Percentiles rank a stretch among this genome's conserved stretches.
Conservation (phyloP, 768 basidiomycete species). For the Glaciozyma antarctica region DNA sequence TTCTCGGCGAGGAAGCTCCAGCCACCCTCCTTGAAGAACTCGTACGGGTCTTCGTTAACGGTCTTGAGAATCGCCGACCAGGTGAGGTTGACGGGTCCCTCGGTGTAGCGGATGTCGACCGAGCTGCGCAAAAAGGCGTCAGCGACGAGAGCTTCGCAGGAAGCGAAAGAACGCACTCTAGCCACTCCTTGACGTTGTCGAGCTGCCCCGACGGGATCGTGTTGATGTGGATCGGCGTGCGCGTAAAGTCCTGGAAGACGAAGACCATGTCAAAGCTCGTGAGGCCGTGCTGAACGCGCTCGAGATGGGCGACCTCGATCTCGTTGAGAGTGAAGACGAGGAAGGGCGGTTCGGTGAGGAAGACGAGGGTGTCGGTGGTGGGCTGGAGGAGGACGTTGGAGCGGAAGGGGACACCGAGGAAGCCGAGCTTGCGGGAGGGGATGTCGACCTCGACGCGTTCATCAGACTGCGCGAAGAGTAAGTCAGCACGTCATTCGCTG, state of each 20-base stretch:
- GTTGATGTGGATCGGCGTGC: slow-evolving; percentile 86
- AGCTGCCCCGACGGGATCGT: slow-evolving; percentile 81
- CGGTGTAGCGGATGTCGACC: slow-evolving; percentile 89
- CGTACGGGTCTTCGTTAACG: slow-evolving; percentile 87
- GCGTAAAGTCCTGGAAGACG: slow-evolving; percentile 92
- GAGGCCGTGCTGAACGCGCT: slow-evolving; percentile 89
- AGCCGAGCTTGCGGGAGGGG: slow-evolving; percentile 93
- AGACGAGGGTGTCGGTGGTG: slow-evolving; percentile 91
- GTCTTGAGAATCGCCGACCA: slow-evolving; percentile 99
- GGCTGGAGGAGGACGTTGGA: slow-evolving; percentile 91
- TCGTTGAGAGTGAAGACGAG: slow-evolving; percentile 87
- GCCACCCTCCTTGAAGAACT: slow-evolving; percentile 93
- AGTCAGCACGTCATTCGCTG: slow-evolving; percentile 1
- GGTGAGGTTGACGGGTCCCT: slow-evolving; percentile 92
- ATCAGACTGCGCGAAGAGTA: slow-evolving; percentile 50
- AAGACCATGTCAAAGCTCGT: slow-evolving; percentile 98
- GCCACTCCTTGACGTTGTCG: slow-evolving; percentile 98
- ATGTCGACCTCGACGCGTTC: slow-evolving; percentile 87
- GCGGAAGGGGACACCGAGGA: slow-evolving; percentile 91
- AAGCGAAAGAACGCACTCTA: slow-evolving; percentile 59
- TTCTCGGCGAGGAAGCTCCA: slow-evolving; percentile 73
- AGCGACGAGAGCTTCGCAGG: neutral
- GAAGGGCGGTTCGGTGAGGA: slow-evolving; percentile 91
- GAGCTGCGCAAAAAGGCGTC: slow-evolving; percentile 49
- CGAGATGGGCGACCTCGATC: slow-evolving; percentile 91